Evolutionary conservation across 352 stramenopile species (phyloP), one percentile per base, ranked within the genome.

Genomic region (Pythium brachiatum): DNA sequence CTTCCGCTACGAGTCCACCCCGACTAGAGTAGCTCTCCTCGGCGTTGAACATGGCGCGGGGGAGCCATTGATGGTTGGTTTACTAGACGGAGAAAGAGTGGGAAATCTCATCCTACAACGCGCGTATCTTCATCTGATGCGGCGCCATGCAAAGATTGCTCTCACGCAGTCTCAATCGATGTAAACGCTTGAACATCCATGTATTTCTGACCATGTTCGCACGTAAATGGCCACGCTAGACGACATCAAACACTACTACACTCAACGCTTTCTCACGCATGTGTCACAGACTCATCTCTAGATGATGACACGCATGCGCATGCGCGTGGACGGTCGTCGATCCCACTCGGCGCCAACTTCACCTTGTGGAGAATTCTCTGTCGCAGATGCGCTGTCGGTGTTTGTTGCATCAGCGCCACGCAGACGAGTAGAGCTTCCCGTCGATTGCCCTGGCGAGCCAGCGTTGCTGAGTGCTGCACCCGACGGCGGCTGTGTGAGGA

Each of bases 311-410:
- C 44, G 44, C 44, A 52, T 52, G 23, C 25, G 21, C 23, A 52
- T 52, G 6, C 44, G 44, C 5, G 44, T 34, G 9, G 44, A 52
- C 2, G 44, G 44, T 11, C 32, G 32, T 11, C 44, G 44, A 20
- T 52, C 44, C 44, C 44, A 52, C 23, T 52, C 44, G 23, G 23
- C 44, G 5, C 23, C 44, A 21, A 52, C 44, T 32, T 52, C 44
- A 7, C 13, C 44, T 12, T 52, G n/a, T 0, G 44, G 25, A n/a
- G 44, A 20, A 21, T 8, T 52, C 5, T 52, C 23, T 11, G 11
- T 52, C 2, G 21, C 15, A 2, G 44, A 7, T 5, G n/a, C 4
- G 20, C 11, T 52, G 7, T 5, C 23, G 3, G 21, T 52, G 15
- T 12, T 52, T 11, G 44, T 23, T n/a, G 9, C 25, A 9, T 29